A percentile compares a stretch with the other conserved stretches of the same genome.
These are phyloP conservation scores for Syzygium aqueum DNA, from an alignment of 345 rosid species.

Conservation along the genomic window DNA sequence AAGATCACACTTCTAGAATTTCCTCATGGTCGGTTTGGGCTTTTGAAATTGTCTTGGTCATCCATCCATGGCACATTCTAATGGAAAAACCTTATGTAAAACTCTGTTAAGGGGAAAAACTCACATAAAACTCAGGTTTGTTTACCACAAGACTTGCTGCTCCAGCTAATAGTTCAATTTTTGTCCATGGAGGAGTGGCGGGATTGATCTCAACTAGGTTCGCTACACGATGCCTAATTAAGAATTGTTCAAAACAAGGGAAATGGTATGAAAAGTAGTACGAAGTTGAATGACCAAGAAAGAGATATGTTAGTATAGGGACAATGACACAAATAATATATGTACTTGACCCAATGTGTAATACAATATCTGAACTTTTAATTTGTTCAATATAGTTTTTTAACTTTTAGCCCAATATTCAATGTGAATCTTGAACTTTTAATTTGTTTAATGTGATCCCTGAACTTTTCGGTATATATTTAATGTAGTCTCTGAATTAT, in stretches of 20 bases:
- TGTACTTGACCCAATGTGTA: too few species aligned
- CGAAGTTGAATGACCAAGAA: neutral
- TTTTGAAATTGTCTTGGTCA: neutral
- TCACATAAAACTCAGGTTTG: neutral
- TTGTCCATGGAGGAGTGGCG: neutral
- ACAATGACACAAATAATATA: too few species aligned
- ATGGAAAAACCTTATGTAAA: neutral
- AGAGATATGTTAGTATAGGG: neutral
- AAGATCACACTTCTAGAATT: neutral
- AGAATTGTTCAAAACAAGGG: neutral
- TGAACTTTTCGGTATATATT: too few species aligned
- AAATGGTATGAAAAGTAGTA: too few species aligned
- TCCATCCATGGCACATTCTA: neutral
- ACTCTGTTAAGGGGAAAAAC: neutral
- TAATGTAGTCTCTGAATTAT: too few species aligned
- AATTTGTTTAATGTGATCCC: too few species aligned
- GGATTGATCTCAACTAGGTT: too few species aligned
- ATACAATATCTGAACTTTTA: too few species aligned
- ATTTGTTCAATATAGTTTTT: too few species aligned
- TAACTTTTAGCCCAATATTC: too few species aligned
- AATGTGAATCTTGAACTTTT: too few species aligned
- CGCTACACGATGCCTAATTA: too few species aligned
- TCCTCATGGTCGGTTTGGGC: neutral
- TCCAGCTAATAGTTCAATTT: neutral
- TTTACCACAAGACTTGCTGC: neutral